Base-by-base conservation (phyloP, 2,329 filamentous ascomycete species). In the Domatiomyces catenatus region DNA sequence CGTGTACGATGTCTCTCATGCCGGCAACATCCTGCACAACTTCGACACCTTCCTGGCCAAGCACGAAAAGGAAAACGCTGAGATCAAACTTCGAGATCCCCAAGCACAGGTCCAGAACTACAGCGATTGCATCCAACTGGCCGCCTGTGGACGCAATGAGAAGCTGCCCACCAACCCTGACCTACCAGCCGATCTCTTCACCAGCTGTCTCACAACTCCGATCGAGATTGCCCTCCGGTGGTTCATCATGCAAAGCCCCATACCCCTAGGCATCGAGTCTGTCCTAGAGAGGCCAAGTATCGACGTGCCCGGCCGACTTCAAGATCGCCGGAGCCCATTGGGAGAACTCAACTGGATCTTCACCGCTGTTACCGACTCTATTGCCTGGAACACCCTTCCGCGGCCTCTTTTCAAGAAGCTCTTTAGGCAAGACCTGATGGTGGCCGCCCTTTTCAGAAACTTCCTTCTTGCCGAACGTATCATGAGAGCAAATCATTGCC, bases 311-410 rank as follows among this genome's bases (percentile, higher is more conserved):
- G 92, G 92, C 32, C 82, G 88, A 55, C 77, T 96, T 43, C 90
- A 94, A 63, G 92, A 98, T 67, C 79, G 92, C 53, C 77, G 92
- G 62, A 96, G 92, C 47, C 92, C 92, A 7, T 75, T 98, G 32
- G 92, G 92, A 55, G 92, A 98, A 69, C 73, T 98, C 12, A 98
- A 98, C 63, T 98, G 92, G 92, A 98, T 98, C 36, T 96, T 98
- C 63, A 98, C 92, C 0, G 92, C 92, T 50, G 96, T 98, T 57
- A 98, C 92, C 0, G 92, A 98, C 64, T 96, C 90, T 1, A 98
- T 98, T 61, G 92, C 92, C 0, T 98, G 92, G 92, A 96, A 94
- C 28, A 93, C 87, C 4, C 71, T 98, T 3, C 86, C 89, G 2
- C 83, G 90, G 45, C 80, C 88, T 18, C 71, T 95, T 8, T 98